A percentile compares a stretch with the other conserved stretches of the same genome.
phyloP scores from a whole-genome alignment of 495 filamentous ascomycete species.

The Penicillium lagena region DNA sequence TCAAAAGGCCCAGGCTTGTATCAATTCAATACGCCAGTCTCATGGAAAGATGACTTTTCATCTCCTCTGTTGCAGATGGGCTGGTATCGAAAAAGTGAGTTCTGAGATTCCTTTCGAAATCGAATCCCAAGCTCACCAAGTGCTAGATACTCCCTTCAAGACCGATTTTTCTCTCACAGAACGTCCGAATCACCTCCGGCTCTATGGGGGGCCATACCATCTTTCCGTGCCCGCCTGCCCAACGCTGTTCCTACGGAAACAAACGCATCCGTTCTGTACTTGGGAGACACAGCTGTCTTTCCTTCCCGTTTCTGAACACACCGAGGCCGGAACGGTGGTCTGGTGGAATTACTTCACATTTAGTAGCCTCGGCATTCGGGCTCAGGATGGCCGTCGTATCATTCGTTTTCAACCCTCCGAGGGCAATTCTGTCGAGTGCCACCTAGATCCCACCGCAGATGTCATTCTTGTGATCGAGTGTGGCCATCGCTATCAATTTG shows the following conservation, averaged over 20 bases:
- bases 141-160: slow-evolving; percentile 23
- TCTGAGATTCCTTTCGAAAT: background rate
- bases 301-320: slow-evolving; percentile 14
- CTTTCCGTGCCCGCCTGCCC: slow-evolving; percentile 33
- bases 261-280: slow-evolving; percentile 23
- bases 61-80: slow-evolving; percentile 17
- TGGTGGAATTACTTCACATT: slow-evolving; percentile 39
- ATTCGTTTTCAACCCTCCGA: slow-evolving; percentile 18
- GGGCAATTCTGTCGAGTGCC: slow-evolving; percentile 6
- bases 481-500: slow-evolving; percentile 22
- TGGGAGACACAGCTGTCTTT: slow-evolving; percentile 33
- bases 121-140: background rate
- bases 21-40: slow-evolving; percentile 8
- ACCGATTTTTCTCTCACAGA: slow-evolving; percentile 31
- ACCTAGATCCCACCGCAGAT: slow-evolving; percentile 2
- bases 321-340: slow-evolving; percentile 33
- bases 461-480: slow-evolving; percentile 21
- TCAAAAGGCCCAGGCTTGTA: slow-evolving; percentile 23
- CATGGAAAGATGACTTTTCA: slow-evolving; percentile 37
- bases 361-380: slow-evolving; percentile 28
- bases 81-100: slow-evolving; percentile 39
- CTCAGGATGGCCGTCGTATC: slow-evolving; percentile 7
- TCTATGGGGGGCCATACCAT: slow-evolving; percentile 36
- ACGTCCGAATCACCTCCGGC: slow-evolving; percentile 24
- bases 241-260: slow-evolving; percentile 39